Evolutionary conservation across 2,329 filamentous ascomycete genomes (phyloP).

Genomic region (Macroventuria anomochaeta): DNA sequence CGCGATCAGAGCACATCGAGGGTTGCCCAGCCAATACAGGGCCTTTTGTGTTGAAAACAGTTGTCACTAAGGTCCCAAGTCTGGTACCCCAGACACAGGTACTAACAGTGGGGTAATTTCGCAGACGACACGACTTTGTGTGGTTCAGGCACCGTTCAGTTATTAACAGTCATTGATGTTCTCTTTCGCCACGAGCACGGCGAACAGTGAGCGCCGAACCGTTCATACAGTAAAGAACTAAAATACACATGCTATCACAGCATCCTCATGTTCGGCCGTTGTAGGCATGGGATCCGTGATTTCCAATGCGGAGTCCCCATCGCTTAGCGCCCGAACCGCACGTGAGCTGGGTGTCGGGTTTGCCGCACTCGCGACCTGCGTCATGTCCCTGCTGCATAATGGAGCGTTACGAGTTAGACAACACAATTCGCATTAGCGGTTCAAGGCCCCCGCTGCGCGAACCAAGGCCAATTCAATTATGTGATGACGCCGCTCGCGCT

Average conservation of each 20-base stretch:
- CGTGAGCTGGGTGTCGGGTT: conserved; percentile 14
- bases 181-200: conserved; percentile 2
- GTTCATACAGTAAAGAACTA: background rate
- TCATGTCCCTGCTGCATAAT: conserved; percentile 16
- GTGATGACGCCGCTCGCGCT: conserved; percentile 13
- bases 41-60: background rate
- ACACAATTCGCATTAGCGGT: conserved; percentile 12
- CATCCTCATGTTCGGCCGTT: conserved; percentile 2
- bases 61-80: background rate
- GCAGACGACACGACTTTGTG: conserved; percentile 13
- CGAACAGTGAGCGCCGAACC: conserved; percentile 1
- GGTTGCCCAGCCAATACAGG: conserved; percentile 7
- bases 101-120: conserved; percentile 4
- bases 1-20: conserved; percentile 6
- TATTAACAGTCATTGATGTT: conserved; percentile 3
- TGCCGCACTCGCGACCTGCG: conserved; percentile 13
- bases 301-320: conserved; percentile 14
- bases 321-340: conserved; percentile 15
- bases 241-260: background rate
- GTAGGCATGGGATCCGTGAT: conserved; percentile 11
- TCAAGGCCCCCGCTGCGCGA: conserved; percentile 7
- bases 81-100: conserved; percentile 4
- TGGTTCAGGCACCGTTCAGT: conserved; percentile 4
- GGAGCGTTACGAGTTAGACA: conserved; percentile 17
- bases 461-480: conserved; percentile 12